Conservation (phyloP, 2,329 filamentous ascomycete species). For the Elsinoe necatrix region DNA sequence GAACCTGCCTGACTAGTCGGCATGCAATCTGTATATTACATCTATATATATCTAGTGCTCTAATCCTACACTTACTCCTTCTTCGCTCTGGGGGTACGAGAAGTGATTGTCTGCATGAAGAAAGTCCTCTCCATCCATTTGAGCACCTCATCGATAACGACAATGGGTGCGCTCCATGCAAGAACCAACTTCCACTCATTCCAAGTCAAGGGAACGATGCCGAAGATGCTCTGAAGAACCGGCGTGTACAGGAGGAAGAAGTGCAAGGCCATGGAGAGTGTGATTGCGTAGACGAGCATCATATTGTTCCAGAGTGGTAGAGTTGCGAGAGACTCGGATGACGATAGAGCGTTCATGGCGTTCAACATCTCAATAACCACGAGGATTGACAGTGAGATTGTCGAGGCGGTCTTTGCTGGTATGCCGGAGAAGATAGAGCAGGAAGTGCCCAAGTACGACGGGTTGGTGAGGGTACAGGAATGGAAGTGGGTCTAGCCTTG, state of each 20-base stretch:
- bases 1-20: background rate
- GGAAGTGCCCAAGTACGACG: conserved; percentile 78
- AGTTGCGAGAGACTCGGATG: conserved; percentile 86
- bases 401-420: conserved; percentile 81
- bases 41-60: background rate
- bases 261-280: conserved; percentile 86
- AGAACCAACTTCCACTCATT: conserved; percentile 89
- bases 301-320: conserved; percentile 97
- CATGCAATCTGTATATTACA: background rate
- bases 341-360: conserved; percentile 94
- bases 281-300: conserved; percentile 93
- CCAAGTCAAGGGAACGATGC: conserved; percentile 78
- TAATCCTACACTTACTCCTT: conserved; percentile 15
- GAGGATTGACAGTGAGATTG: conserved; percentile 79
- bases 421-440: conserved; percentile 86
- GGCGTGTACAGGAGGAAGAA: conserved; percentile 90
- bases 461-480: conserved; percentile 59
- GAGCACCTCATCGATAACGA: conserved; percentile 78
- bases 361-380: conserved; percentile 99
- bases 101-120: conserved; percentile 25
- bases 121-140: conserved; percentile 59
- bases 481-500: conserved; percentile 69
- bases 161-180: conserved; percentile 79
- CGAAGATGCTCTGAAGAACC: conserved; percentile 79
- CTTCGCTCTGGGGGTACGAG: conserved; percentile 16